Base-by-base conservation (phyloP, 805 yeast genomes). In the Metschnikowia continentalis region DNA sequence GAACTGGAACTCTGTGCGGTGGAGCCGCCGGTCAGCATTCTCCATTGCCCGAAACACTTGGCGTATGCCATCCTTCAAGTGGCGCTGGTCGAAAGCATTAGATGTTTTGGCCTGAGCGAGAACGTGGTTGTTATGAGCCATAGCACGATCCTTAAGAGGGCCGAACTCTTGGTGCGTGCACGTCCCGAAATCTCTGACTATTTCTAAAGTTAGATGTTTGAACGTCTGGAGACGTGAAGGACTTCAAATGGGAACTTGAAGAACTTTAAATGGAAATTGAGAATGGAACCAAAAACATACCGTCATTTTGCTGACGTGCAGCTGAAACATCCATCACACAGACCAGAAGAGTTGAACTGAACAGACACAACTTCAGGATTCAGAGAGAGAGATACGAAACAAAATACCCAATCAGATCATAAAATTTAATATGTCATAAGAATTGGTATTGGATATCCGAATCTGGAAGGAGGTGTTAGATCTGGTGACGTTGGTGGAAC, bases 1-100 rank as follows among this genome's bases (percentile, higher is more conserved):
- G 43, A 71, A 72, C 30, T 47, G 46, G 48, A 72, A 71, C 42
- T 51, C 46, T 13, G 48, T 44, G 10, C 50, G 33, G 23, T 51
- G 57, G 7, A 59, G 37, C 7, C 56, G 51, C 26, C 53, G 54
- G 32, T 51, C 54, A 42, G 64, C 64, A 19, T 51, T 47, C 6
- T 63, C 67, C 13, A 68, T 42, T 3, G 57, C 42, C 48, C 54
- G 63, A 48, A 61, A 55, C 13, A 70, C 52, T 23, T 49, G 26
- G 1, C 56, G 56, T 14, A 66, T 47, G n/a, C 53, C 37, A 6
- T 55, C 59, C 7, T 54, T 54, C 32, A 56, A 50, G 32, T 64
- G 61, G 44, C 65, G 65, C 43, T 61, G 61, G 33, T 66, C 68
- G 42, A 55, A 63, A 17, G 53, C 42, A 10, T 50, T 47, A 19